Percentiles rank a stretch among this genome's conserved stretches.
Evolutionary conservation across 805 yeast genomes (phyloP).

Genomic region (Candida oleophila): DNA sequence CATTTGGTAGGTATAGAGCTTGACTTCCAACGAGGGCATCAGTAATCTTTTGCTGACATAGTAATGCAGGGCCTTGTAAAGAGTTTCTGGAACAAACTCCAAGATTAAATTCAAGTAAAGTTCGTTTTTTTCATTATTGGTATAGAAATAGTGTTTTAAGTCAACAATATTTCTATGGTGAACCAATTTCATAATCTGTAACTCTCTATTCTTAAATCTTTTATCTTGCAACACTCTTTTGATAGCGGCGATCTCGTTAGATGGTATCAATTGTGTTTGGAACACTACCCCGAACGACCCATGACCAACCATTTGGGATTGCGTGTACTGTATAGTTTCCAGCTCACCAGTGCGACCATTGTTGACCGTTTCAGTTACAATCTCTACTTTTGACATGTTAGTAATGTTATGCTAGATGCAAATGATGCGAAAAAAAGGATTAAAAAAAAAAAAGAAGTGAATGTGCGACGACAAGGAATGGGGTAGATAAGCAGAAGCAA

Average conservation of each 20-base stretch:
- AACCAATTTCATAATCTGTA: constrained; percentile 90
- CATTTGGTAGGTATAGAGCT: constrained; percentile 77
- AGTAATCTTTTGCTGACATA: constrained; percentile 67
- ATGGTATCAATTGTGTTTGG: constrained; percentile 74
- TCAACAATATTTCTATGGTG: constrained; percentile 86
- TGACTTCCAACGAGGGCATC: constrained; percentile 90
- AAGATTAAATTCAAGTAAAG: constrained; percentile 84
- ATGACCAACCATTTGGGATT: constrained; percentile 91
- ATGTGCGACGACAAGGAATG: background rate
- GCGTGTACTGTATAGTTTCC: constrained; percentile 69
- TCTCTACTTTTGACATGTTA: constrained; percentile 46
- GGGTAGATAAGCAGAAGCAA: background rate
- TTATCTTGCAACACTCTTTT: constrained; percentile 96
- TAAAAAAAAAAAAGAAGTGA: background rate
- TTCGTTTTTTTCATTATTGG: constrained; percentile 69
- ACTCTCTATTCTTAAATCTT: constrained; percentile 89
- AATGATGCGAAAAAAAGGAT: too few species aligned
- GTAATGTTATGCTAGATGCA: constrained; percentile 14
- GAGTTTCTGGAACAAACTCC: constrained; percentile 94
- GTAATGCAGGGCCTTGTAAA: constrained; percentile 86
- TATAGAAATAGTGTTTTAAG: constrained; percentile 81
- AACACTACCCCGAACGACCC: constrained; percentile 99
- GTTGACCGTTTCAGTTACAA: constrained; percentile 62
- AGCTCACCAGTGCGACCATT: constrained; percentile 70
- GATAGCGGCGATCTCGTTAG: constrained; percentile 83